phyloP scores from a whole-genome alignment of 352 stramenopile genomes.

The Phytophthora nicotianae region DNA sequence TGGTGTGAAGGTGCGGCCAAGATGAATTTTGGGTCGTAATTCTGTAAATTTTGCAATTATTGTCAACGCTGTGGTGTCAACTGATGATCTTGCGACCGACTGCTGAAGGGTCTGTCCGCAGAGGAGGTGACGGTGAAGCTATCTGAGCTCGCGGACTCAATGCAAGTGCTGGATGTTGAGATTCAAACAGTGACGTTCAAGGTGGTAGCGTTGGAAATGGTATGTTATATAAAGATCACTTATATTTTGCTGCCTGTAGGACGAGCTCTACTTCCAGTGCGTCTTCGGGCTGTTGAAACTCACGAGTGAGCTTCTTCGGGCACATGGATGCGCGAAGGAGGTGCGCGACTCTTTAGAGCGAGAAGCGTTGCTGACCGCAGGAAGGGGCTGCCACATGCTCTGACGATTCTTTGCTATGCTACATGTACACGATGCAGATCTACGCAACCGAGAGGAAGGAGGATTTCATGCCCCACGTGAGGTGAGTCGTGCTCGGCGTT shows the following conservation, averaged over 20 bases:
- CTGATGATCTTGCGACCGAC: not conserved
- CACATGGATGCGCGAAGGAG: conserved; percentile 47
- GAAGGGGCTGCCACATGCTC: not conserved
- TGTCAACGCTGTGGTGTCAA: not conserved
- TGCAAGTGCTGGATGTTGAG: conserved; percentile 36
- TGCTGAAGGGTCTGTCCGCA: conserved; percentile 30
- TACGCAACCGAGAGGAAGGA: conserved; percentile 45
- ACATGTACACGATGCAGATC: conserved; percentile 22
- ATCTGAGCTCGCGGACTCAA: conserved; percentile 38
- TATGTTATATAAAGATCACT: not conserved
- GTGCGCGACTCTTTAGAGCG: conserved; percentile 18
- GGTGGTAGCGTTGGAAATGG: conserved; percentile 18
- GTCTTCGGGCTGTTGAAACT: conserved; percentile 61
- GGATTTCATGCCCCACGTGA: conserved; percentile 69
- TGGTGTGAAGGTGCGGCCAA: conserved; percentile 39
- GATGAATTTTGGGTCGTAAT: too few species aligned
- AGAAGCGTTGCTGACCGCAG: not conserved
- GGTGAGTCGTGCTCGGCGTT: conserved; percentile 31
- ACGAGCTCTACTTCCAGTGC: conserved; percentile 70
- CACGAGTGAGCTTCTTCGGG: conserved; percentile 40
- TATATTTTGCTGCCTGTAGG: conserved; percentile 25
- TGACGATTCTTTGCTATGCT: not conserved
- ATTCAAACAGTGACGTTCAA: conserved; percentile 59
- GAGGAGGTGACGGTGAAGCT: conserved; percentile 39
- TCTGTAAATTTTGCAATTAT: not conserved